Evolutionary conservation across 805 yeast species (phyloP).

Genomic region (Candida xiaguanensis): DNA sequence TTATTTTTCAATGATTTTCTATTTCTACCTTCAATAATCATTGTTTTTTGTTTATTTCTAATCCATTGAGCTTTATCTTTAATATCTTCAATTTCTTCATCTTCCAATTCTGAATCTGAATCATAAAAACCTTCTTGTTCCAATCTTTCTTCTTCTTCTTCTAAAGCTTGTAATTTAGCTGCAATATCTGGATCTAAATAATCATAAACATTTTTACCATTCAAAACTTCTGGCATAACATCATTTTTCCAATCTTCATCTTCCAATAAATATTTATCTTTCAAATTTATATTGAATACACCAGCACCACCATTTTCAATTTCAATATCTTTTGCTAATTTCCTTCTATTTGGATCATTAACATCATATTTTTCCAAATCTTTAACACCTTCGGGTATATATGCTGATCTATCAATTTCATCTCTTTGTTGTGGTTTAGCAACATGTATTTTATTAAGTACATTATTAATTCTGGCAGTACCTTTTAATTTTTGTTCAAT

Average conservation of each 20-base stretch:
- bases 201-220: conserved; percentile 96
- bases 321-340: conserved; percentile 83
- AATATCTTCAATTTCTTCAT: conserved; percentile 65
- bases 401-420: conserved; percentile 73
- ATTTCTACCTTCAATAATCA: conserved; percentile 84
- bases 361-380: conserved; percentile 63
- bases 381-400: conserved; percentile 75
- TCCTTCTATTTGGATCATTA: conserved; percentile 78
- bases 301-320: conserved; percentile 98
- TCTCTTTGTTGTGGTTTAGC: conserved; percentile 88
- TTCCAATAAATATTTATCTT: conserved; percentile 87
- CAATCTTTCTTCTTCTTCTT: conserved; percentile 93
- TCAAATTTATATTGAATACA: conserved; percentile 89
- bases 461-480: conserved; percentile 80
- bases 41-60: conserved; percentile 89
- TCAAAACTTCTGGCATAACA: conserved; percentile 92
- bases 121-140: conserved; percentile 95
- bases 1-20: conserved; percentile 84
- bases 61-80: conserved; percentile 92
- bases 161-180: conserved; percentile 88
- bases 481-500: conserved; percentile 96
- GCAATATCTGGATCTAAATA: conserved; percentile 95
- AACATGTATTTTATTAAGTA: conserved; percentile 92
- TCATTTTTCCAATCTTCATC: conserved; percentile 98
- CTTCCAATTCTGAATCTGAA: conserved; percentile 56